phyloP scores from a whole-genome alignment of 805 yeast genomes.

The Metschnikowia matae region DNA sequence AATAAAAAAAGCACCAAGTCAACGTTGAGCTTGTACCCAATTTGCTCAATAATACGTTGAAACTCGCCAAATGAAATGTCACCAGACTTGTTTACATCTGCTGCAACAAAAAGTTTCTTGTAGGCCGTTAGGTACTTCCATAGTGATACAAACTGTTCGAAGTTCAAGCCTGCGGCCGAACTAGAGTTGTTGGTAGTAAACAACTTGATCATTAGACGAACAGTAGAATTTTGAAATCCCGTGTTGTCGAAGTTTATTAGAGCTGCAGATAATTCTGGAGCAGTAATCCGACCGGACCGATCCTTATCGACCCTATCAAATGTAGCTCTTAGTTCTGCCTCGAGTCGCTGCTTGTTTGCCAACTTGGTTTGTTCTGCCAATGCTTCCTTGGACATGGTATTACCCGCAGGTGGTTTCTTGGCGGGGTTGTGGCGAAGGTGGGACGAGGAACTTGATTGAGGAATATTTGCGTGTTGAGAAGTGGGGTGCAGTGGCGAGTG shows the following conservation, averaged over 20 bases:
- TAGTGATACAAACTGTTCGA: slow-evolving; percentile 60
- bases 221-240: slow-evolving; percentile 56
- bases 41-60: slow-evolving; percentile 55
- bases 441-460: neutral
- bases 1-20: slow-evolving; percentile 56
- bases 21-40: slow-evolving; percentile 60
- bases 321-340: slow-evolving; percentile 44
- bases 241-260: slow-evolving; percentile 62
- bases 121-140: slow-evolving; percentile 69
- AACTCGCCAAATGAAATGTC: slow-evolving; percentile 65
- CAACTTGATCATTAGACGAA: slow-evolving; percentile 57
- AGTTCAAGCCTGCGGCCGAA: slow-evolving; percentile 31
- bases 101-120: slow-evolving; percentile 58
- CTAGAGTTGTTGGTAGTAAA: slow-evolving; percentile 40
- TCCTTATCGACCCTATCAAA: slow-evolving; percentile 55
- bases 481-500: slow-evolving; percentile 3
- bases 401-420: slow-evolving; percentile 15
- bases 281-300: slow-evolving; percentile 51
- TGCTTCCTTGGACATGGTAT: slow-evolving; percentile 21
- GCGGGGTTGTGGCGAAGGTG: slow-evolving; percentile 7
- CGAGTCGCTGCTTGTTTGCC: slow-evolving; percentile 41
- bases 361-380: slow-evolving; percentile 13
- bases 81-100: slow-evolving; percentile 56
- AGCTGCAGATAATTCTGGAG: slow-evolving; percentile 54
- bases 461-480: slow-evolving; percentile 2